Conservation (phyloP, 2,329 filamentous ascomycete species). For the Hypocreales sp. region DNA sequence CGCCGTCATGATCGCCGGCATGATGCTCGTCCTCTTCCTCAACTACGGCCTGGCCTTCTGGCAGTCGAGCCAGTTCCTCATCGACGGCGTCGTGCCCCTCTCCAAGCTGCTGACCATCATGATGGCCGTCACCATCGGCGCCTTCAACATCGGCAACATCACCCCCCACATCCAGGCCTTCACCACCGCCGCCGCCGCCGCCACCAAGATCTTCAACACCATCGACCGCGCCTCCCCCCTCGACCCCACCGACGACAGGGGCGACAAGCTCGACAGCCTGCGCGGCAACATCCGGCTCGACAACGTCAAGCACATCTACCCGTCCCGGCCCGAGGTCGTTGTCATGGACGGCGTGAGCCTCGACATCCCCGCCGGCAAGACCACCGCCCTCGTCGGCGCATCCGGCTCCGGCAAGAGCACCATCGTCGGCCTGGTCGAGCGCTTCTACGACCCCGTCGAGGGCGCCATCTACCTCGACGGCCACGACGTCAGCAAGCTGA, state of each 20-base stretch:
- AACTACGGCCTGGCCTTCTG: conserved; percentile 84
- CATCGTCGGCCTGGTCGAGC: conserved; percentile 81
- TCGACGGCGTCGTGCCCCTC: conserved; percentile 48
- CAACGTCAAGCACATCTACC: conserved; percentile 84
- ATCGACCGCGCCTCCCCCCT: conserved; percentile 81
- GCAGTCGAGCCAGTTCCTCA: conserved; percentile 65
- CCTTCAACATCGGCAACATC: conserved; percentile 79
- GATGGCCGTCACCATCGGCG: conserved; percentile 83
- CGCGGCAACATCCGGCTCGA: conserved; percentile 68
- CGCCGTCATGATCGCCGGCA: conserved; percentile 63
- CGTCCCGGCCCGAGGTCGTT: conserved; percentile 75
- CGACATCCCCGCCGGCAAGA: conserved; percentile 73
- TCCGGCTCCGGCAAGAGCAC: conserved; percentile 93
- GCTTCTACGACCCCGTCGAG: conserved; percentile 82
- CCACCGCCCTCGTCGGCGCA: conserved; percentile 82
- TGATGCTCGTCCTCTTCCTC: conserved; percentile 74
- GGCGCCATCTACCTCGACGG: conserved; percentile 72
- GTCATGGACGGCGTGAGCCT: conserved; percentile 78
- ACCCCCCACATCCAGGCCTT: conserved; percentile 80
- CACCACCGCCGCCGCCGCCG: conserved; percentile 66
- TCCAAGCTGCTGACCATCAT: conserved; percentile 69
- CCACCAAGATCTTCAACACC: conserved; percentile 82
- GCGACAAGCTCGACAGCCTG: conserved; percentile 57
- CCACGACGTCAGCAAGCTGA: conserved; percentile 64
- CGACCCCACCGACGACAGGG: conserved; percentile 54